phyloP scores from a whole-genome alignment of 192 early-diverging fungal genomes.

The Umbelopsis vinacea region DNA sequence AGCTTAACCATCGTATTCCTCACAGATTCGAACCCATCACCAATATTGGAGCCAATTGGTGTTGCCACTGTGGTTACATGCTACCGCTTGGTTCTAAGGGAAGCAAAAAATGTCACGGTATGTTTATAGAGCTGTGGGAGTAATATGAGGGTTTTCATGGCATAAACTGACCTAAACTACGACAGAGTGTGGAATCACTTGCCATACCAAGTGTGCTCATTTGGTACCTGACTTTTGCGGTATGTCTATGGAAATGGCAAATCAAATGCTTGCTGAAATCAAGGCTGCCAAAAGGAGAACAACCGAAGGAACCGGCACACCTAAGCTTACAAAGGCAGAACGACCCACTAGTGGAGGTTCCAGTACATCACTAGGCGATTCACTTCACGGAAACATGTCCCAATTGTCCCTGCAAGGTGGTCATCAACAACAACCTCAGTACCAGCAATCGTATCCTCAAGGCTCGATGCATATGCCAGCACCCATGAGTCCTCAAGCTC shows the following conservation, averaged over 20 bases:
- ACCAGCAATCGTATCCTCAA: constrained; percentile 47
- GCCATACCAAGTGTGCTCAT: constrained; percentile 83
- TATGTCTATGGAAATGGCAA: constrained; percentile 83
- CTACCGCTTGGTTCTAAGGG: constrained; percentile 81
- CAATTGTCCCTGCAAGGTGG: constrained; percentile 32
- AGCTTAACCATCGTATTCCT: constrained; percentile 91
- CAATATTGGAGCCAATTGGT: constrained; percentile 91
- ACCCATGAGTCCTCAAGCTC: neutral
- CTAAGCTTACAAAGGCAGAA: constrained; percentile 31
- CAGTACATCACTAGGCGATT: constrained; percentile 29
- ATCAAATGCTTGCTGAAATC: constrained; percentile 85
- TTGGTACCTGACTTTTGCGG: constrained; percentile 95
- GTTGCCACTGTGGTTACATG: constrained; percentile 97
- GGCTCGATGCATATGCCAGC: constrained; percentile 47
- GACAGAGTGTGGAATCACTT: constrained; percentile 80
- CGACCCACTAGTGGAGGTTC: constrained; percentile 45
- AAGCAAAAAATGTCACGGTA: constrained; percentile 59
- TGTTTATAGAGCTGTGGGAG: neutral
- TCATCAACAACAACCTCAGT: constrained; percentile 48
- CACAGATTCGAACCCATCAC: constrained; percentile 92
- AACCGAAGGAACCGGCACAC: constrained; percentile 31
- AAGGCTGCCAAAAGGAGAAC: constrained; percentile 60
- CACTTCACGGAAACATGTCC: neutral
- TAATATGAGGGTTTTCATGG: neutral
- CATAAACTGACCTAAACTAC: constrained; percentile 13